Evolutionary conservation across 352 stramenopile genomes (phyloP).

Genomic region (Globisporangium spinosum): DNA sequence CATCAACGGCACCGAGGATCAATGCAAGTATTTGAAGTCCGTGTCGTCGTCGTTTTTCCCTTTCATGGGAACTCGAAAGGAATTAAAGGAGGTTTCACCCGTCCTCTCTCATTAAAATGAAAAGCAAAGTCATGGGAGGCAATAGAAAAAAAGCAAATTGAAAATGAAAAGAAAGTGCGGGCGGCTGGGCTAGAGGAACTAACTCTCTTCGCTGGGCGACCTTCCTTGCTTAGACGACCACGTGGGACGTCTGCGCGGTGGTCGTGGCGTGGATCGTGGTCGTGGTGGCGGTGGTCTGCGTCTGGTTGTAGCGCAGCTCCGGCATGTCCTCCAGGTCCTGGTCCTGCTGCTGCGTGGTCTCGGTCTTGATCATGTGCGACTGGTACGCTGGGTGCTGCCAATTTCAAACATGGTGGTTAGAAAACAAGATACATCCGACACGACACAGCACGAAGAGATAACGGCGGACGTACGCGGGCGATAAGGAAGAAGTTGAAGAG

Average conservation of each 20-base stretch:
- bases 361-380: slow-evolving; percentile 63
- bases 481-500: slow-evolving; percentile 90
- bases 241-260: slow-evolving; percentile 43
- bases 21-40: not conserved
- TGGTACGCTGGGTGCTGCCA: slow-evolving; percentile 75
- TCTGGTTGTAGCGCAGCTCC: slow-evolving; percentile 78
- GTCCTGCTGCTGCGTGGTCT: slow-evolving; percentile 48
- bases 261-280: slow-evolving; percentile 23
- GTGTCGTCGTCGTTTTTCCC: not conserved
- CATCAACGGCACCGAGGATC: not conserved
- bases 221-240: slow-evolving; percentile 43
- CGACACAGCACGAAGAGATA: too few relatives aligned
- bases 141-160: not conserved
- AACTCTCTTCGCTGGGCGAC: not conserved
- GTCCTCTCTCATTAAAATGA: not conserved
- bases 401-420: too few relatives aligned
- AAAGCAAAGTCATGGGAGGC: not conserved
- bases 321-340: slow-evolving; percentile 70
- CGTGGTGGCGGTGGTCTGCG: slow-evolving; percentile 21
- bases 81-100: not conserved
- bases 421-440: too few relatives aligned
- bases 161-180: not conserved
- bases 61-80: not conserved
- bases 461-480: slow-evolving; percentile 42
- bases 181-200: too few relatives aligned